phyloP scores from a whole-genome alignment of 768 basidiomycete genomes.

The Hygrophoropsis aurantiaca region DNA sequence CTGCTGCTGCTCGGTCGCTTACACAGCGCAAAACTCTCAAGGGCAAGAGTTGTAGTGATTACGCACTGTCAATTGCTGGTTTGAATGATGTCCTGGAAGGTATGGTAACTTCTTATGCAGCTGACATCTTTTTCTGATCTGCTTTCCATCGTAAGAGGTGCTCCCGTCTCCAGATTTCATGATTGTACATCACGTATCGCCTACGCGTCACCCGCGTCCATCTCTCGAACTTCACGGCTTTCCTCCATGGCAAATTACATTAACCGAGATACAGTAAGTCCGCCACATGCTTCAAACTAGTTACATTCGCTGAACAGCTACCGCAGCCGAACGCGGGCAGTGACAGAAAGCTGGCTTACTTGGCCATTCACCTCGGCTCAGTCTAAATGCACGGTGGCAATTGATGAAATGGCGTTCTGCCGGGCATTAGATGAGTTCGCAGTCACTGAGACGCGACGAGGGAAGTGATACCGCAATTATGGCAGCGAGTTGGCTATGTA shows the following conservation, averaged over 20 bases:
- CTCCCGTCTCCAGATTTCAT: constrained; percentile 74
- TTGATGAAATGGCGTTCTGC: constrained; percentile 61
- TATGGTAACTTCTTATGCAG: constrained; percentile 24
- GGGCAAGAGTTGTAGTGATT: constrained; percentile 9
- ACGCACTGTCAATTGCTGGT: constrained; percentile 41
- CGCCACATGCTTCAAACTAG: neutral
- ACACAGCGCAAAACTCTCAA: constrained; percentile 23
- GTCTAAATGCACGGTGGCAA: constrained; percentile 24
- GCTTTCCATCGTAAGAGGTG: constrained; percentile 45
- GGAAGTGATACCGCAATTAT: no score
- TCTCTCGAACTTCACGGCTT: constrained; percentile 73
- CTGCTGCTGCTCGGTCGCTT: constrained; percentile 50
- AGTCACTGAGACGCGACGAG: constrained; percentile 74
- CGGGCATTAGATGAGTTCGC: constrained; percentile 74
- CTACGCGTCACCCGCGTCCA: constrained; percentile 31
- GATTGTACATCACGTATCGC: constrained; percentile 63
- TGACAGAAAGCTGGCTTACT: constrained; percentile 9
- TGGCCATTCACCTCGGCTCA: constrained; percentile 4
- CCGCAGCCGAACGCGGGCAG: constrained; percentile 22
- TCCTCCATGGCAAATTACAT: constrained; percentile 83
- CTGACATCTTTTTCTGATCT: constrained; percentile 5
- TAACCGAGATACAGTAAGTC: constrained; percentile 79
- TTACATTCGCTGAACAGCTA: no score
- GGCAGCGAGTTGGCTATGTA: no score
- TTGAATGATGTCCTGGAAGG: constrained; percentile 61